Conservation (phyloP, 345 rosid species). For the Bruguiera gymnorhiza region DNA sequence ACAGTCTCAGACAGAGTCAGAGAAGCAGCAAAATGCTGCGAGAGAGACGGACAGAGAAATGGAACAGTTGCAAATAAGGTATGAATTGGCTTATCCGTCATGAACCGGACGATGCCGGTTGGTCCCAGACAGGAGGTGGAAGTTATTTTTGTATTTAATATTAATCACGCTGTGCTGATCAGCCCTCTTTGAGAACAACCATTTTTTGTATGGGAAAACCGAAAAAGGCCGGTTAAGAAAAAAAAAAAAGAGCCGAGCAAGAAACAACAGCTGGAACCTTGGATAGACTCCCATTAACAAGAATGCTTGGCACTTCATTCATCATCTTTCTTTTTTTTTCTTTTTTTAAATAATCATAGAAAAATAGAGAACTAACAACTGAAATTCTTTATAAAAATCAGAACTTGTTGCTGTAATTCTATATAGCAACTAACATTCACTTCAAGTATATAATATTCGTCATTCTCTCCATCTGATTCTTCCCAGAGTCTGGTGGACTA, state of each 20-base stretch:
- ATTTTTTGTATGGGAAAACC: not conserved
- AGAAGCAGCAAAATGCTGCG: not conserved
- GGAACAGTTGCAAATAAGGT: constrained; percentile 5
- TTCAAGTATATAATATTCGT: constrained; percentile 1
- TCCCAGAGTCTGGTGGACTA: no score
- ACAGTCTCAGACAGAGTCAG: constrained; percentile 12
- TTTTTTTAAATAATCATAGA: not conserved
- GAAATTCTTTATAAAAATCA: not conserved
- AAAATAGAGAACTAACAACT: not conserved
- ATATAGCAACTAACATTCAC: not conserved
- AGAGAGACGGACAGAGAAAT: constrained; percentile 4
- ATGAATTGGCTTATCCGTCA: constrained; percentile 4
- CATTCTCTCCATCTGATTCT: no score
- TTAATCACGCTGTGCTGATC: not conserved
- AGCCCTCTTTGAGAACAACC: constrained; percentile 8
- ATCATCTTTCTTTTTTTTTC: not conserved
- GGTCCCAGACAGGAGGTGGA: constrained; percentile 27
- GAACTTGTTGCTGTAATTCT: not conserved
- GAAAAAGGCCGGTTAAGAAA: constrained; percentile 16
- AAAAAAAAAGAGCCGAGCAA: constrained; percentile 8
- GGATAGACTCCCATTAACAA: constrained; percentile 8
- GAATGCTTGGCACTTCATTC: not conserved
- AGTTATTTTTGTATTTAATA: constrained; percentile 29
- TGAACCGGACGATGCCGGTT: constrained; percentile 19
- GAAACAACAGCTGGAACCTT: constrained; percentile 16